phyloP scores from a whole-genome alignment of 2,329 filamentous ascomycete genomes.

The Exophiala alcalophila region DNA sequence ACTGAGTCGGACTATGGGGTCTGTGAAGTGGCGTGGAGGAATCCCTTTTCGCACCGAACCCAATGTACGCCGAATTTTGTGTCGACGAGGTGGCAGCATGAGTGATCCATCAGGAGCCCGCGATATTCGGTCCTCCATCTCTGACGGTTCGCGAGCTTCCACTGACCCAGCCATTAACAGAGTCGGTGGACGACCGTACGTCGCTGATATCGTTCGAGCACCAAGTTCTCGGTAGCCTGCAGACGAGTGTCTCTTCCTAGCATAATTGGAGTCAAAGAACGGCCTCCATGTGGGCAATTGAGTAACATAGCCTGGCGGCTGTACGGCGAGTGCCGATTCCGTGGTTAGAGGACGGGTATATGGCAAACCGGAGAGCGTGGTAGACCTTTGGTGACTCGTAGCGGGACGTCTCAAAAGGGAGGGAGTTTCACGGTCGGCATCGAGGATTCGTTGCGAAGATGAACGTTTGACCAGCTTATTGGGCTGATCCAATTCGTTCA shows the following conservation, averaged over 20 bases:
- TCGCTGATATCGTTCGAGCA: constrained; percentile 17
- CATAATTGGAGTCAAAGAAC: constrained; percentile 38
- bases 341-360: constrained; percentile 21
- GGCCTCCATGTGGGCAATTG: constrained; percentile 36
- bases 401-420: constrained; percentile 57
- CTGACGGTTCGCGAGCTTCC: constrained; percentile 14
- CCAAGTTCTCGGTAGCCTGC: constrained; percentile 24
- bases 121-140: constrained; percentile 10
- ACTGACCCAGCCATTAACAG: constrained; percentile 22
- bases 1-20: constrained; percentile 28
- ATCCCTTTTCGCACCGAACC: constrained; percentile 33
- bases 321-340: constrained; percentile 12
- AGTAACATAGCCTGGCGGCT: constrained; percentile 12
- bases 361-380: constrained; percentile 41
- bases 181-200: constrained; percentile 14
- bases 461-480: constrained; percentile 65
- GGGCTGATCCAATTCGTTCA: constrained; percentile 38
- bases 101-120: constrained; percentile 2
- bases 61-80: constrained; percentile 34
- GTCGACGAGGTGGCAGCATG: constrained; percentile 12
- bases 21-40: constrained; percentile 28
- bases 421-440: constrained; percentile 43
- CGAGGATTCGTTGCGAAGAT: constrained; percentile 51
- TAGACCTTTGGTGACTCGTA: constrained; percentile 62
- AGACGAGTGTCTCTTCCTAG: constrained; percentile 42